These are phyloP conservation scores for Chloroidium sp. DNA, from an alignment of 163 green algal genomes.

Conservation along the genomic window DNA sequence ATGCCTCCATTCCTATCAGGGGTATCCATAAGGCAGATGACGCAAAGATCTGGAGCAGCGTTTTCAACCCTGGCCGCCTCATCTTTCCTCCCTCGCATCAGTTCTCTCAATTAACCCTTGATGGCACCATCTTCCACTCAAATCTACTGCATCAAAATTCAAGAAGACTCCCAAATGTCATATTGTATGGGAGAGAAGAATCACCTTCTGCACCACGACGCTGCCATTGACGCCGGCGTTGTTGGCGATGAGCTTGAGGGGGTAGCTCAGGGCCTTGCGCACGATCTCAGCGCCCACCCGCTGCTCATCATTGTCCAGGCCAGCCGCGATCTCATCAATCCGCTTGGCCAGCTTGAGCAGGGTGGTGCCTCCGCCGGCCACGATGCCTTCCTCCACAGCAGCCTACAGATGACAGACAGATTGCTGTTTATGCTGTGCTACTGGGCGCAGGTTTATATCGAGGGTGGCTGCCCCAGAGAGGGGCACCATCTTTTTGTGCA, in stretches of 20 bases:
- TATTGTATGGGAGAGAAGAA: background rate
- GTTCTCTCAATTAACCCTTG: no score
- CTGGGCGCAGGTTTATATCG: no score
- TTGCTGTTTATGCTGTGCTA: no score
- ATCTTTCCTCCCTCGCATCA: no score
- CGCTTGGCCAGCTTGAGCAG: slow-evolving; percentile 54
- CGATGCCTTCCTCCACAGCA: slow-evolving; percentile 97
- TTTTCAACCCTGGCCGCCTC: no score
- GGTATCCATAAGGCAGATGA: no score
- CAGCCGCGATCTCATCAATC: slow-evolving; percentile 17
- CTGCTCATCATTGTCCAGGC: slow-evolving; percentile 76
- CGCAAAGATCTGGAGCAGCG: no score
- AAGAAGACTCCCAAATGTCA: no score
- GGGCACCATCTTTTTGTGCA: background rate
- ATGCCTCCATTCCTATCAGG: no score
- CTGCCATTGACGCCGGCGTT: slow-evolving; percentile 95
- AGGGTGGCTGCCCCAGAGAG: no score
- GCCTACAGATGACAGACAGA: slow-evolving; percentile 19
- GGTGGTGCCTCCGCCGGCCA: slow-evolving; percentile 96
- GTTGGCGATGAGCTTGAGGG: slow-evolving; percentile 90
- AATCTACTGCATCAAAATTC: no score
- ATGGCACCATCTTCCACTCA: no score
- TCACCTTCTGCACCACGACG: slow-evolving; percentile 84
- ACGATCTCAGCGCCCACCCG: slow-evolving; percentile 93
- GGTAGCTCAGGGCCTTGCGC: slow-evolving; percentile 84